A percentile compares a stretch with the other conserved stretches of the same genome.
These are phyloP conservation scores for Paracorniculantispora psalliotae DNA, from an alignment of 2,329 filamentous ascomycete genomes.

Conservation along the genomic window DNA sequence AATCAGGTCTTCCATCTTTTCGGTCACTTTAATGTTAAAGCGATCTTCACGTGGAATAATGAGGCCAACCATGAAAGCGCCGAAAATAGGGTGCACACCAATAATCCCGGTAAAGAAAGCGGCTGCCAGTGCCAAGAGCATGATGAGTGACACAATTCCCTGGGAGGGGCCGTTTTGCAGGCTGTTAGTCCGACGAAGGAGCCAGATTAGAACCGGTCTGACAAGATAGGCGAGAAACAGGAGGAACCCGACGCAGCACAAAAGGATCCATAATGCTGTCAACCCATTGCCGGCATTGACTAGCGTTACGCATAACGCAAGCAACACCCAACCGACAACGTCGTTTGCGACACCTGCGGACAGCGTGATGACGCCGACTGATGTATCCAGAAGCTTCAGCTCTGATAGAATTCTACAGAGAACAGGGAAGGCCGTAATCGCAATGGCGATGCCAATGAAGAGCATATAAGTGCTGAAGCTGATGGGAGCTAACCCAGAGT, in stretches of 20 bases:
- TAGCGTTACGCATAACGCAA: conserved; percentile 87
- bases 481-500: conserved; percentile 36
- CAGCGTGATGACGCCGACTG: conserved; percentile 82
- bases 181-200: conserved; percentile 68
- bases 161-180: conserved; percentile 87
- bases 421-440: conserved; percentile 88
- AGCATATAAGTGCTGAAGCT: conserved; percentile 52
- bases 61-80: conserved; percentile 81
- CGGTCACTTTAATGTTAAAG: conserved; percentile 84
- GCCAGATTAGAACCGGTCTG: conserved; percentile 68
- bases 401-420: conserved; percentile 91
- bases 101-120: conserved; percentile 87
- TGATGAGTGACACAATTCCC: conserved; percentile 73
- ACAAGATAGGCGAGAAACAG: conserved; percentile 70
- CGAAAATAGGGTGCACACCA: conserved; percentile 91
- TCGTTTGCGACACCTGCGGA: conserved; percentile 93
- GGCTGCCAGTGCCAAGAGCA: conserved; percentile 72
- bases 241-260: conserved; percentile 69
- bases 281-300: conserved; percentile 83
- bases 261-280: conserved; percentile 77
- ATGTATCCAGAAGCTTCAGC: conserved; percentile 75
- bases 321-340: conserved; percentile 72
- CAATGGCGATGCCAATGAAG: conserved; percentile 89
- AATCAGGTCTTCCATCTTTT: conserved; percentile 92
- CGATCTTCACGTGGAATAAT: conserved; percentile 88